A percentile compares a stretch with the other conserved stretches of the same genome.
phyloP scores from a whole-genome alignment of 768 basidiomycete genomes.

The Naematelia encephala region DNA sequence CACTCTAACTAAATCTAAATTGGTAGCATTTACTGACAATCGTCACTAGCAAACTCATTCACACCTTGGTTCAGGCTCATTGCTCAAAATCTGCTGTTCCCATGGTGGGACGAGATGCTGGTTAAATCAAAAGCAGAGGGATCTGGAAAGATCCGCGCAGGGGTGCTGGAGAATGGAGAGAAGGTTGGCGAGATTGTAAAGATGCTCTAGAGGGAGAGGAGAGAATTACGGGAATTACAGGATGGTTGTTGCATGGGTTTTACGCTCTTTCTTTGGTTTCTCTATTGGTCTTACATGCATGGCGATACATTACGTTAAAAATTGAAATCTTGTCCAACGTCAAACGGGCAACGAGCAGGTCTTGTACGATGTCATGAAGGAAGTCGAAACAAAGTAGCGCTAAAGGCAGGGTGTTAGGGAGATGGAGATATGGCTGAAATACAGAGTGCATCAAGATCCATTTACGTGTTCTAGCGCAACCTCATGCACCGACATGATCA shows the following conservation, averaged over 20 bases:
- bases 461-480: neutral
- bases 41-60: conserved; percentile 70
- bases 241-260: neutral
- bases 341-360: too few relatives aligned
- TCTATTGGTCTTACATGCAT: neutral
- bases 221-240: neutral
- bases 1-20: neutral
- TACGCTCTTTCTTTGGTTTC: too few relatives aligned
- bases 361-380: too few relatives aligned
- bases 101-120: conserved; percentile 94
- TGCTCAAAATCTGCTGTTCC: conserved; percentile 91
- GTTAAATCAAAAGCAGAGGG: conserved; percentile 55
- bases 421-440: too few relatives aligned
- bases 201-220: conserved; percentile 27
- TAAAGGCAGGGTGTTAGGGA: too few relatives aligned
- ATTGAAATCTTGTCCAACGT: too few relatives aligned
- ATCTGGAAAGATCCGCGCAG: conserved; percentile 25
- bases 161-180: conserved; percentile 28
- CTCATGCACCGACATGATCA: conserved; percentile 6
- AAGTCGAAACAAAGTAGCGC: too few relatives aligned
- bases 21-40: too few relatives aligned
- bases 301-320: neutral
- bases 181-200: conserved; percentile 31
- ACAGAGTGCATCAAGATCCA: neutral
- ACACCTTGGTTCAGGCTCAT: conserved; percentile 99